Evolutionary conservation across 1,284 basidiomycete genomes (phyloP).

Genomic region (Leccinum cinnamomeum): DNA sequence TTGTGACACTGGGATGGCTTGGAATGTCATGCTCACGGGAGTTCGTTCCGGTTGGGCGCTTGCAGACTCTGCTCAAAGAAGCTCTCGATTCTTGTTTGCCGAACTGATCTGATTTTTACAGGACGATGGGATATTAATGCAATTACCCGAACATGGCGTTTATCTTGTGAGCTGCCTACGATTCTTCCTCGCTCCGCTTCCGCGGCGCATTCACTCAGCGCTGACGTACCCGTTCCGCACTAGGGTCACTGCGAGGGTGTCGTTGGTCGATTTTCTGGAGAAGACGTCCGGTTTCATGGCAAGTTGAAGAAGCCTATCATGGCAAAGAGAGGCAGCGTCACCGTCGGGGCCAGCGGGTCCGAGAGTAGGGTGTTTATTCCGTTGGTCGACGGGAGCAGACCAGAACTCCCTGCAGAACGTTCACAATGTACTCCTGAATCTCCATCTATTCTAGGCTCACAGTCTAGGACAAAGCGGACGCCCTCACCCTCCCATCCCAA

Average conservation of each 20-base stretch:
- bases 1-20: neutral
- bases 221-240: conserved; percentile 5
- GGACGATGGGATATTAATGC: conserved; percentile 85
- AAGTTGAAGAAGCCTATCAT: conserved; percentile 81
- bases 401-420: conserved; percentile 1
- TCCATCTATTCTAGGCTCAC: conserved; percentile 18
- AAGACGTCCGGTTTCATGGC: conserved; percentile 69
- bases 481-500: conserved; percentile 21
- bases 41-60: neutral
- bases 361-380: conserved; percentile 23
- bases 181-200: neutral
- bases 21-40: neutral
- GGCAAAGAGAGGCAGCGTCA: conserved; percentile 53
- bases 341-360: neutral
- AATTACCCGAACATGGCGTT: conserved; percentile 55
- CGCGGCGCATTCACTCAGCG: neutral
- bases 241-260: conserved; percentile 90
- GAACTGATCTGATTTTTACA: conserved; percentile 33
- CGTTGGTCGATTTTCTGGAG: conserved; percentile 75
- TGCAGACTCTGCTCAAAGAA: neutral
- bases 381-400: conserved; percentile 12
- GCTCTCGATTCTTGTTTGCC: neutral
- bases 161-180: conserved; percentile 55
- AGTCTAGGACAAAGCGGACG: conserved; percentile 21
- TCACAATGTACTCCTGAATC: conserved; percentile 20